Base-by-base conservation (phyloP, 2,329 filamentous ascomycete species). In the Juglanconis juglandina region DNA sequence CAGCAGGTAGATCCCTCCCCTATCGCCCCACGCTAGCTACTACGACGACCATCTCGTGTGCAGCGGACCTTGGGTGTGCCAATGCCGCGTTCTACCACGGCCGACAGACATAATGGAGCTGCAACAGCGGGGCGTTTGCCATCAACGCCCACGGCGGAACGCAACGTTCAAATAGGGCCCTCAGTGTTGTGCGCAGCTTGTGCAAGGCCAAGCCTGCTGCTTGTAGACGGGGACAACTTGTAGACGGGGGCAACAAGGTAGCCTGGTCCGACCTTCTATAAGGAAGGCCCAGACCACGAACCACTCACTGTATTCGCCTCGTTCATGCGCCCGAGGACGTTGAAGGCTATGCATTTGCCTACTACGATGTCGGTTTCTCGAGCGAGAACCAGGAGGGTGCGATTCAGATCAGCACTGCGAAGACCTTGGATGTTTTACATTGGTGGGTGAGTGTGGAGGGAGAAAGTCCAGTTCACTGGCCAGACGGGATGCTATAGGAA, bases 331-430 rank as follows among this genome's bases (percentile, higher is more conserved):
- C 83, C 53, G 84, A 87, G 72, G 68, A 79, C 4, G 85, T 88
- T 68, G 80, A 80, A 1, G 87, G 87, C 0, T 90, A 90, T 68
- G 82, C 84, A 0, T 90, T 89, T 68, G 79, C 87, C 0, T 90
- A 88, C 65, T 87, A 90, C 67, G 87, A 90, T 68, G 87, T 90
- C 17, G 82, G 84, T 8, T 54, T 56, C 58, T 83, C 79, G 17
- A 77, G 79, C 34, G 74, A 78, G 64, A 83, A 88, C 68, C 81
- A 82, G 3, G 75, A 75, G 1, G 75, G 73, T 14, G 39, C 50
- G 11, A 53, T 61, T 37, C 44, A 58, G 44, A 44, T 58, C 24
- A 39, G 49, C n/a, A 54, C 41, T 34, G 49, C 55, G 1, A 61
- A 14, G 55, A 53, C 37, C 11, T 5, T 61, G 17, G 59, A 44